A percentile compares a stretch with the other conserved stretches of the same genome.
These are phyloP conservation scores for Boletellus dicymbophilus DNA, from an alignment of 1,284 basidiomycete species.

Conservation along the genomic window DNA sequence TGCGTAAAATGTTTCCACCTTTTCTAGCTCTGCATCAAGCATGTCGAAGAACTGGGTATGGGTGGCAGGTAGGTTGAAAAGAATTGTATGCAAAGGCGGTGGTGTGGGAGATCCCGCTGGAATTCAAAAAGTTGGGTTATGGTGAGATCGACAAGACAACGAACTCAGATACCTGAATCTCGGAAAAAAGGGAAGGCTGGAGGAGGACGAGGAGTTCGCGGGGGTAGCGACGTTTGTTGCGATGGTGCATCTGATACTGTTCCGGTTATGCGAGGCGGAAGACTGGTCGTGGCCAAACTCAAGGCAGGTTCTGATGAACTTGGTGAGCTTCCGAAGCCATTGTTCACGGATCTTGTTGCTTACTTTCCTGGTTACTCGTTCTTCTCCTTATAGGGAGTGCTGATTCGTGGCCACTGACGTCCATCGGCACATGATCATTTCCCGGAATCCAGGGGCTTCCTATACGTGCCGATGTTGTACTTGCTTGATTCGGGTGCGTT, in stretches of 20 bases:
- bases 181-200: conserved; percentile 21
- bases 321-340: too few species aligned
- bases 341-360: not conserved
- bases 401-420: not conserved
- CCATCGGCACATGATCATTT: not conserved
- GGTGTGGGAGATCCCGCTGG: conserved; percentile 12
- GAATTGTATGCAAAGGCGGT: conserved; percentile 50
- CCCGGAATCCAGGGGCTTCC: not conserved
- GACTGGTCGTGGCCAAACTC: conserved; percentile 10
- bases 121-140: not conserved
- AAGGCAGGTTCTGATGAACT: conserved; percentile 20
- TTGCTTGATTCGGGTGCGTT: not conserved
- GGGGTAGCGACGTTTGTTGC: conserved; percentile 16
- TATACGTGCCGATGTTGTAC: not conserved
- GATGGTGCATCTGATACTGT: conserved; percentile 13
- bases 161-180: conserved; percentile 14
- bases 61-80: conserved; percentile 54
- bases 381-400: not conserved
- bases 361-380: conserved; percentile 9
- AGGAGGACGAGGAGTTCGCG: conserved; percentile 17
- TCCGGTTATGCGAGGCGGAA: conserved; percentile 8
- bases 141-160: not conserved
- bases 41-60: conserved; percentile 75
- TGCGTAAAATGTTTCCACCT: conserved; percentile 83
- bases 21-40: conserved; percentile 76